Conservation (phyloP, 768 basidiomycete genomes). For the Termitomyces sp. region DNA sequence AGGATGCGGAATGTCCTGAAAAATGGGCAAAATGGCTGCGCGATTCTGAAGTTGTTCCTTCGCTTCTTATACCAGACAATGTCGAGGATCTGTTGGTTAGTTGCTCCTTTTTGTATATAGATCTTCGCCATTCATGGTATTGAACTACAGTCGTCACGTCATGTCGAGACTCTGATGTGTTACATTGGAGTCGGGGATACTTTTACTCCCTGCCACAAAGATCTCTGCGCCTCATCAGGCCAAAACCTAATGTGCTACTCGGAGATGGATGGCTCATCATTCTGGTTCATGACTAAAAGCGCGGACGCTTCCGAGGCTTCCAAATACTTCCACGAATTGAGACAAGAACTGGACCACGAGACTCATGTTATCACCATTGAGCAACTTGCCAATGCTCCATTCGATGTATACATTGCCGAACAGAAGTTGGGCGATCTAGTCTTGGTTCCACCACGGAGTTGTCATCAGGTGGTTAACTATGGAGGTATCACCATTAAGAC, state of each 20-base stretch:
- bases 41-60: conserved; percentile 43
- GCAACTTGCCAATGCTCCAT: conserved; percentile 62
- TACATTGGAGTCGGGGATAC: conserved; percentile 82
- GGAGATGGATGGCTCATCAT: conserved; percentile 66
- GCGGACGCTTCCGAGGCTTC: conserved; percentile 51
- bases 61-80: conserved; percentile 46
- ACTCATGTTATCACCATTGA: conserved; percentile 58
- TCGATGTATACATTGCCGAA: conserved; percentile 65
- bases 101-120: neutral
- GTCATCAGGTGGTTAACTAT: conserved; percentile 80
- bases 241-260: conserved; percentile 88
- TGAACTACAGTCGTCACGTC: conserved; percentile 32
- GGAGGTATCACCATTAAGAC: conserved; percentile 82
- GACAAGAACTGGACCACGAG: conserved; percentile 71
- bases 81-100: conserved; percentile 54
- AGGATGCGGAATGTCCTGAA: conserved; percentile 68
- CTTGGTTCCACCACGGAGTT: conserved; percentile 75
- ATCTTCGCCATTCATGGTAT: neutral
- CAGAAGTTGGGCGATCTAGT: conserved; percentile 78
- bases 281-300: conserved; percentile 83
- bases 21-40: conserved; percentile 64
- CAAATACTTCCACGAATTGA: conserved; percentile 53
- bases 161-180: conserved; percentile 80
- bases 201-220: conserved; percentile 82
- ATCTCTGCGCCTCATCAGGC: conserved; percentile 79